Percentiles rank a stretch among this genome's conserved stretches.
These are phyloP conservation scores for Pseudopithomyces maydicus DNA, from an alignment of 2,329 filamentous ascomycete genomes.

Conservation along the genomic window DNA sequence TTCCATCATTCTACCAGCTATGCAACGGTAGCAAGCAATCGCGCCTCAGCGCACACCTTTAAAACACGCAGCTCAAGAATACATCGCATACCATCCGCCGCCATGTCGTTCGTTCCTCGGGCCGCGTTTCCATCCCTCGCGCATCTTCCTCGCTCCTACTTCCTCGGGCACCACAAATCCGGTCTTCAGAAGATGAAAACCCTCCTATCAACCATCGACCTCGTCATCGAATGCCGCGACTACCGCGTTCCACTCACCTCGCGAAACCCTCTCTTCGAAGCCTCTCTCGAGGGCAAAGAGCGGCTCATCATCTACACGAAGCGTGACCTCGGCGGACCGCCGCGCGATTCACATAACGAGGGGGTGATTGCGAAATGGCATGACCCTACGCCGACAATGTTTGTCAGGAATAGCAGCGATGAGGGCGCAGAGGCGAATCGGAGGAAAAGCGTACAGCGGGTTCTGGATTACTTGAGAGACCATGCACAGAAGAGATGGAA, in stretches of 20 bases:
- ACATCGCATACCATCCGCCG: background rate
- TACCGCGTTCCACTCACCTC: conserved; percentile 88
- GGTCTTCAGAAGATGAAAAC: conserved; percentile 83
- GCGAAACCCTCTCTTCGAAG: conserved; percentile 87
- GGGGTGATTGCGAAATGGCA: conserved; percentile 61
- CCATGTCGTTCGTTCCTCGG: conserved; percentile 69
- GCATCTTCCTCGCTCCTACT: conserved; percentile 87
- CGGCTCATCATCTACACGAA: conserved; percentile 92
- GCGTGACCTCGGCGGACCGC: conserved; percentile 59
- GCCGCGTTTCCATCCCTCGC: conserved; percentile 71
- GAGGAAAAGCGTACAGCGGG: conserved; percentile 30
- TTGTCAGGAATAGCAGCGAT: conserved; percentile 50
- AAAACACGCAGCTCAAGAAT: background rate
- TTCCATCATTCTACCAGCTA: background rate
- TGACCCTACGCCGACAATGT: conserved; percentile 57
- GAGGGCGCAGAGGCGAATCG: conserved; percentile 30
- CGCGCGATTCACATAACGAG: conserved; percentile 46
- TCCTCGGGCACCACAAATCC: conserved; percentile 86
- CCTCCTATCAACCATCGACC: conserved; percentile 77
- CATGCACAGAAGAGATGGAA: conserved; percentile 59
- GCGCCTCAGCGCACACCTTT: conserved; percentile 4
- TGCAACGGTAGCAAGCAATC: conserved; percentile 1
- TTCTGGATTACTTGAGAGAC: conserved; percentile 58
- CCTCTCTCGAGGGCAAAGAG: conserved; percentile 71
- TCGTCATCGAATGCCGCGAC: conserved; percentile 94